Conservation (phyloP, 106 monocot genomes). For the Posidonia australis region DNA sequence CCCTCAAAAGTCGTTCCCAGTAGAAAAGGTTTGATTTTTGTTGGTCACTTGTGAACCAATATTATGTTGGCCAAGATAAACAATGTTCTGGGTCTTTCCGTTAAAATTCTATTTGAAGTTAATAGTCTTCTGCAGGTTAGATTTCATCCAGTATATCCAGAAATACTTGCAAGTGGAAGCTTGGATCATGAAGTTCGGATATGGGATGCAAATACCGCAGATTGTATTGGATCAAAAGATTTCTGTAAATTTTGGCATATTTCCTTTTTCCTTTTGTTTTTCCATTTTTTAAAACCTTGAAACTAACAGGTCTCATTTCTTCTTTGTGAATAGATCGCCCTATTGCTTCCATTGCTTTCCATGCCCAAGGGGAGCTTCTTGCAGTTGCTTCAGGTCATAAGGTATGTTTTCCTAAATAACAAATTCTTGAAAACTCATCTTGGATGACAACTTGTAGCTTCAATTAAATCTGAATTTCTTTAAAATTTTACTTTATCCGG, state of each 20-base stretch:
- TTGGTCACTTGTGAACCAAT: background rate
- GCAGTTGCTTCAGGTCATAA: conserved; percentile 99
- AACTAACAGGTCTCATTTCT: background rate
- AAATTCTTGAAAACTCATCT: background rate
- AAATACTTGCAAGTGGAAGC: conserved; percentile 96
- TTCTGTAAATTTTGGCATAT: conserved; percentile 48
- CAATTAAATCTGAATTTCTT: background rate
- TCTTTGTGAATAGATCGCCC: conserved; percentile 58
- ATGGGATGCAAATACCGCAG: conserved; percentile 80
- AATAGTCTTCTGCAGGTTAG: conserved; percentile 54
- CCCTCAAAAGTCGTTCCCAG: too few species aligned
- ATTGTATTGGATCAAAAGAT: conserved; percentile 70
- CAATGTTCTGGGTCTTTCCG: background rate
- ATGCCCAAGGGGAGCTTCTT: conserved; percentile 89
- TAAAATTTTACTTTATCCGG: background rate
- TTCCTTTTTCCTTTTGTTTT: background rate
- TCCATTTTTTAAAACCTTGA: background rate
- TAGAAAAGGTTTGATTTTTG: too few species aligned
- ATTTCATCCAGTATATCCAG: conserved; percentile 75
- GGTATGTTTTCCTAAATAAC: conserved; percentile 24
- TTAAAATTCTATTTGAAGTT: background rate
- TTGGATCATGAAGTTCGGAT: conserved; percentile 96
- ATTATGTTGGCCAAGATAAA: background rate
- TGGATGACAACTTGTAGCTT: background rate
- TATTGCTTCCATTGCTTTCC: conserved; percentile 96